Percentiles rank a stretch among this genome's conserved stretches.
These are phyloP conservation scores for Phyllachora maydis DNA, from an alignment of 2,329 filamentous ascomycete genomes.

Conservation along the genomic window DNA sequence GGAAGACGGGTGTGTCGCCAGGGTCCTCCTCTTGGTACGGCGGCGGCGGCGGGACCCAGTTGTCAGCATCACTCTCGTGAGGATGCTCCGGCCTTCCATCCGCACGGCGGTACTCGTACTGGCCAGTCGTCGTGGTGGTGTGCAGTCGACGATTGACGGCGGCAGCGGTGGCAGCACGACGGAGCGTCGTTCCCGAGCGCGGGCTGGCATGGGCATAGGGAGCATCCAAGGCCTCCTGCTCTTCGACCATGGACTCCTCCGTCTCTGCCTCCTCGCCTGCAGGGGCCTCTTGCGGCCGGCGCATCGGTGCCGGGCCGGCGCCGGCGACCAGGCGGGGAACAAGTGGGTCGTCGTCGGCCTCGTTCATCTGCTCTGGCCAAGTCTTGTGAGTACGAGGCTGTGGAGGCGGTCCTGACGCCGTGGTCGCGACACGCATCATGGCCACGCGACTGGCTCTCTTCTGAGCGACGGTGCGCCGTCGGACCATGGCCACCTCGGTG, in stretches of 20 bases:
- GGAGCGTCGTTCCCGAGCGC: slow-evolving; percentile 47
- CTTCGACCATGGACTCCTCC: slow-evolving; percentile 26
- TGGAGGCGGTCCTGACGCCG: slow-evolving; percentile 10
- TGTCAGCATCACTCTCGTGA: slow-evolving; percentile 73
- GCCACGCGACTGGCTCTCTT: slow-evolving; percentile 25
- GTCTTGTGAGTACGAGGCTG: slow-evolving; percentile 12
- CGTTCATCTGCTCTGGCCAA: slow-evolving; percentile 7
- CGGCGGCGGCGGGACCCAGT: slow-evolving; percentile 73
- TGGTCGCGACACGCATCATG: slow-evolving; percentile 27
- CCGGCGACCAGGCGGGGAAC: slow-evolving; percentile 27
- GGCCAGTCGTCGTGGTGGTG: slow-evolving; percentile 31
- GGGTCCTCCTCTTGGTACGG: slow-evolving; percentile 52
- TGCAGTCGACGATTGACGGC: slow-evolving; percentile 50
- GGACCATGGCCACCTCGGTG: slow-evolving; percentile 59
- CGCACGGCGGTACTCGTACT: slow-evolving; percentile 43
- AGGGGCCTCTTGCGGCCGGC: too few relatives aligned
- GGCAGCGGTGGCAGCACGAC: slow-evolving; percentile 56
- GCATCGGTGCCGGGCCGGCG: too few relatives aligned
- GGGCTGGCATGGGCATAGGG: slow-evolving; percentile 57
- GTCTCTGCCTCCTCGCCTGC: slow-evolving; percentile 18
- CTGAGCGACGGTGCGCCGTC: slow-evolving; percentile 51
- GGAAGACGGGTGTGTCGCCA: slow-evolving; percentile 30
- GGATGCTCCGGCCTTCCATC: slow-evolving; percentile 54
- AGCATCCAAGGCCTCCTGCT: slow-evolving; percentile 42
- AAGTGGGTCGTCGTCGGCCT: slow-evolving; percentile 28